Evolutionary conservation across 2,329 filamentous ascomycete genomes (phyloP).

Genomic region (Ophiostoma angusticollis): DNA sequence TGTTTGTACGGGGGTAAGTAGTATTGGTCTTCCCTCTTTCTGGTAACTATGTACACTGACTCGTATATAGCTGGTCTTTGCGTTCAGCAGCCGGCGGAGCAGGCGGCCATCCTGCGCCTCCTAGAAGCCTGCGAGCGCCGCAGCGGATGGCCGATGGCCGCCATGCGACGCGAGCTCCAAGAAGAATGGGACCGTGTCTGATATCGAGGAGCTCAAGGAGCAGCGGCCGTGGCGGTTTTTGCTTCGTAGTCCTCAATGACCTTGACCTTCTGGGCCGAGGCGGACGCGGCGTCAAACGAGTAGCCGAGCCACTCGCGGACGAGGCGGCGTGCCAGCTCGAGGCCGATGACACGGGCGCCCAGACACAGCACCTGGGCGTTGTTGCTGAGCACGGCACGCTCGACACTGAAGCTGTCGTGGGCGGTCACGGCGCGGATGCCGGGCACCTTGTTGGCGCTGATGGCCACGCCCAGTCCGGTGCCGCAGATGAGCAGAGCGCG

Average conservation of each 20-base stretch:
- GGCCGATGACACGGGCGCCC: slow-evolving; percentile 68
- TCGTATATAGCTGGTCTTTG: slow-evolving; percentile 25
- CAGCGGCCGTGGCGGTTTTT: too few relatives aligned
- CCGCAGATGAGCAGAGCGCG: slow-evolving; percentile 74
- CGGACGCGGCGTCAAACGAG: slow-evolving; percentile 53
- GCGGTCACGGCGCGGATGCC: slow-evolving; percentile 80
- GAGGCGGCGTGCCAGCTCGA: slow-evolving; percentile 66
- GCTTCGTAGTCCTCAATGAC: slow-evolving; percentile 22
- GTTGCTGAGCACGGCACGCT: slow-evolving; percentile 69
- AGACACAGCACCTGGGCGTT: slow-evolving; percentile 80
- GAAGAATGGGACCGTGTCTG: slow-evolving; percentile 2
- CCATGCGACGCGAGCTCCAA: slow-evolving; percentile 1
- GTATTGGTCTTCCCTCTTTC: neutral
- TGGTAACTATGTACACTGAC: neutral
- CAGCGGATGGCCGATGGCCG: slow-evolving; percentile 23
- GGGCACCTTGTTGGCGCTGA: slow-evolving; percentile 77
- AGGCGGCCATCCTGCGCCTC: slow-evolving; percentile 24
- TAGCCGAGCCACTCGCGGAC: slow-evolving; percentile 78
- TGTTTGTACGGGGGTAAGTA: slow-evolving; percentile 25
- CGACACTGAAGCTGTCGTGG: slow-evolving; percentile 75
- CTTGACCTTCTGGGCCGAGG: slow-evolving; percentile 42
- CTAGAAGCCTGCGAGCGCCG: slow-evolving; percentile 24
- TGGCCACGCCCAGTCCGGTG: slow-evolving; percentile 76
- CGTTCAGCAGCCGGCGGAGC: slow-evolving; percentile 24
- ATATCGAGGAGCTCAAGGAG: too few relatives aligned